Percentiles rank a stretch among this genome's conserved stretches.
Evolutionary conservation across 2,329 filamentous ascomycete species (phyloP).

Genomic region (Bipolaris bicolor): DNA sequence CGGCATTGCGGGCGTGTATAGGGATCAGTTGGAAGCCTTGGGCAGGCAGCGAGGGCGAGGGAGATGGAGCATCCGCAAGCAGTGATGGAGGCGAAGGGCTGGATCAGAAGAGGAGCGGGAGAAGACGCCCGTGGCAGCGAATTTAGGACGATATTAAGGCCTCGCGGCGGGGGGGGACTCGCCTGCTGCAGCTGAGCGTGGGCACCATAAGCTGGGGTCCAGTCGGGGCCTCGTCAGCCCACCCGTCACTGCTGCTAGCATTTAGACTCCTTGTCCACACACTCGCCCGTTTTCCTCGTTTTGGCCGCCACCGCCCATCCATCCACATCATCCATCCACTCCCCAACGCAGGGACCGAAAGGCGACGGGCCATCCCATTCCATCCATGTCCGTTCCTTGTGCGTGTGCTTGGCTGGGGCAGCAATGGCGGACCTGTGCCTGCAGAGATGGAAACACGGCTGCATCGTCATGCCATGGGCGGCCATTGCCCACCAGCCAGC

Average conservation of each 20-base stretch:
- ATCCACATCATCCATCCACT: no score
- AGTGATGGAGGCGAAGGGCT: constrained; percentile 18
- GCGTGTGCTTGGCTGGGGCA: no score
- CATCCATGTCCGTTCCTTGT: not conserved
- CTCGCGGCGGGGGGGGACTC: constrained; percentile 32
- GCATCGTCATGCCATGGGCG: no score
- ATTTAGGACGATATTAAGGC: constrained; percentile 29
- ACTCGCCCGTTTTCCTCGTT: constrained; percentile 26
- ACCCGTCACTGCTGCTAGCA: constrained; percentile 5
- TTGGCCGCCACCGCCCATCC: constrained; percentile 9
- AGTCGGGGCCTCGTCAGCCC: constrained; percentile 19
- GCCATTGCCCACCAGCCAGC: no score
- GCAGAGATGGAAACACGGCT: no score
- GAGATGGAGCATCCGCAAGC: constrained; percentile 44
- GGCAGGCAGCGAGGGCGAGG: constrained; percentile 35
- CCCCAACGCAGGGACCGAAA: constrained; percentile 9
- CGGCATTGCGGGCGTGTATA: constrained; percentile 40
- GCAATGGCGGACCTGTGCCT: no score
- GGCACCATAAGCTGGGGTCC: constrained; percentile 23
- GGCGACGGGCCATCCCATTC: not conserved
- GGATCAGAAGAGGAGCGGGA: constrained; percentile 11
- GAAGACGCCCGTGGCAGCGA: constrained; percentile 12
- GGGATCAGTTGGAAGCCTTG: constrained; percentile 37
- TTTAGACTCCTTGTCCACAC: constrained; percentile 18
- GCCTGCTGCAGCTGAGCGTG: constrained; percentile 25